Conservation (phyloP, 2,329 filamentous ascomycete genomes). For the Colletotrichum sp. region DNA sequence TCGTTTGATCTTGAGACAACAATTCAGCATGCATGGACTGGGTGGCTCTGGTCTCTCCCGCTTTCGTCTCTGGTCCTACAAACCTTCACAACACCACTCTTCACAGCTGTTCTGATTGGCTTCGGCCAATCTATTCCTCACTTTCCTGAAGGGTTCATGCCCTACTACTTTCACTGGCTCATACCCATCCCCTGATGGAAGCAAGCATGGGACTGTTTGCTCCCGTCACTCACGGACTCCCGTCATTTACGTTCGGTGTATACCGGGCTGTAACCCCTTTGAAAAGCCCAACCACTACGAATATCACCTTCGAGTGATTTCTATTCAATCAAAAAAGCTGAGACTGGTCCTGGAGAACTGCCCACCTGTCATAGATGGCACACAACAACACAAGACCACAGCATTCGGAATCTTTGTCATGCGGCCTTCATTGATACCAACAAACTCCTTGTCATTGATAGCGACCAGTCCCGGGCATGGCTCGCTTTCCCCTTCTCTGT, state of each 20-base stretch:
- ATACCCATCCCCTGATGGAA: neutral
- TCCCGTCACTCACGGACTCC: neutral
- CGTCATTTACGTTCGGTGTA: neutral
- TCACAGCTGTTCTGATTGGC: neutral
- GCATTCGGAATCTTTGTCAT: too few relatives aligned
- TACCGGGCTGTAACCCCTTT: neutral
- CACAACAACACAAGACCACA: too few relatives aligned
- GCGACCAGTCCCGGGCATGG: neutral
- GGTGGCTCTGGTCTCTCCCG: rapidly evolving
- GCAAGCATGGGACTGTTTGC: neutral
- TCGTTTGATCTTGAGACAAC: neutral
- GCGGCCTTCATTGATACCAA: too few relatives aligned
- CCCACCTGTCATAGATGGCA: too few relatives aligned
- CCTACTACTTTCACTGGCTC: neutral
- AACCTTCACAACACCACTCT: neutral
- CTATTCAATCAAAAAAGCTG: neutral
- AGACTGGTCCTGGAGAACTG: neutral
- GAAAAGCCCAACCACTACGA: neutral
- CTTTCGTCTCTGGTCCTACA: rapidly evolving
- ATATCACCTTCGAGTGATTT: neutral
- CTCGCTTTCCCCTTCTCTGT: neutral
- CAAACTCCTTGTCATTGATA: too few relatives aligned
- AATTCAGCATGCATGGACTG: neutral
- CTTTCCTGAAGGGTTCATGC: neutral
- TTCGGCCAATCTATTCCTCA: neutral